A percentile compares a stretch with the other conserved stretches of the same genome.
Conservation (phyloP, 352 stramenopile species). For the Plasmopara muralis region DNA sequence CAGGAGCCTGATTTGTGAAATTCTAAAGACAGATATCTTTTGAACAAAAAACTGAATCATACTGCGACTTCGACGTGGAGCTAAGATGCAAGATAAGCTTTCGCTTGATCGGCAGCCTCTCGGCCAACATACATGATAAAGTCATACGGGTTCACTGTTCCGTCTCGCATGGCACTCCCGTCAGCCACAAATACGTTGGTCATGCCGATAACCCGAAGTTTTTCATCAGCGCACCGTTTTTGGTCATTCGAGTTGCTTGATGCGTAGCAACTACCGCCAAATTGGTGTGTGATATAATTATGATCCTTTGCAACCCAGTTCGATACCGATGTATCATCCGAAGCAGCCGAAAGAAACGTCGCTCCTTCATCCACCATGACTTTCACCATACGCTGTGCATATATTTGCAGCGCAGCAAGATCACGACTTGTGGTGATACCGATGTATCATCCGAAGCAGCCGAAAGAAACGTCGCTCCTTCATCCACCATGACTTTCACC, state of each 20-base stretch:
- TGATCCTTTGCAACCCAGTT: slow-evolving; percentile 27
- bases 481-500: too few relatives aligned
- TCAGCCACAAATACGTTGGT: slow-evolving; percentile 55
- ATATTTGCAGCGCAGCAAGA: too few relatives aligned
- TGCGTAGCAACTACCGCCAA: slow-evolving; percentile 63
- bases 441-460: too few relatives aligned
- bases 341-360: slow-evolving; percentile 38
- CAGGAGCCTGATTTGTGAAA: too few relatives aligned
- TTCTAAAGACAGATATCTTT: too few relatives aligned
- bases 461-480: too few relatives aligned
- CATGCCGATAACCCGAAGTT: slow-evolving; percentile 52
- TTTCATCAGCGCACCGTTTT: slow-evolving; percentile 54
- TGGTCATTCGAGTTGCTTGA: slow-evolving; percentile 35
- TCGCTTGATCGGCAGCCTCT: slow-evolving; percentile 32
- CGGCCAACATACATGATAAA: slow-evolving; percentile 74
- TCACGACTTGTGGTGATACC: too few relatives aligned
- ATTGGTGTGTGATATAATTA: slow-evolving; percentile 44
- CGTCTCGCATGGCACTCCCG: slow-evolving; percentile 49
- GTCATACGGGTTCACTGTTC: slow-evolving; percentile 29
- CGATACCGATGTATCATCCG: slow-evolving; percentile 3
- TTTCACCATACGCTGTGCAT: too few relatives aligned
- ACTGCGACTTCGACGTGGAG: too few relatives aligned
- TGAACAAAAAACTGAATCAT: too few relatives aligned
- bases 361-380: slow-evolving; percentile 37
- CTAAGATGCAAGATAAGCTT: too few relatives aligned